These are phyloP conservation scores for Cryptococcus jaspeensis DNA, from an alignment of 1,284 basidiomycete genomes.

Conservation along the genomic window DNA sequence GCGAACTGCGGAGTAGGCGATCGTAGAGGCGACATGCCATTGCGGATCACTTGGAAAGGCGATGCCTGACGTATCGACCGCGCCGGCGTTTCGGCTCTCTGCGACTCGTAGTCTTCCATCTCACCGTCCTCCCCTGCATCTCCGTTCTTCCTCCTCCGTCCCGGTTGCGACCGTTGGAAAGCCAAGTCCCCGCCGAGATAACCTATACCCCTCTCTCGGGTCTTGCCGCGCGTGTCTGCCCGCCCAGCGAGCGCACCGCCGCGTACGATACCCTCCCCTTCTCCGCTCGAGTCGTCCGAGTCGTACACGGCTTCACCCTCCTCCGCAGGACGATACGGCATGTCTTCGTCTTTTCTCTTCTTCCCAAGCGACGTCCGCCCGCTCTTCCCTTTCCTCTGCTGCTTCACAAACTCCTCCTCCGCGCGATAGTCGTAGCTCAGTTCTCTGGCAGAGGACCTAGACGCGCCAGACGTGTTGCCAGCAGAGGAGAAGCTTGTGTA, in stretches of 20 bases:
- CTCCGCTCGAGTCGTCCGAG: constrained; percentile 34
- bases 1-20: constrained; percentile 29
- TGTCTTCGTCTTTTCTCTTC: constrained; percentile 28
- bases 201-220: constrained; percentile 36
- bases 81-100: constrained; percentile 10
- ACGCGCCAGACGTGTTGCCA: constrained; percentile 1
- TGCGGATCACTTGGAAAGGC: too few species aligned
- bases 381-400: constrained; percentile 13
- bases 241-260: constrained; percentile 36
- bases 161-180: constrained; percentile 30
- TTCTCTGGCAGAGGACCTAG: constrained; percentile 14
- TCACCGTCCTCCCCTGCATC: constrained; percentile 10
- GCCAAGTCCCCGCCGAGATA: constrained; percentile 41
- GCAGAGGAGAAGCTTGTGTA: constrained; percentile 33
- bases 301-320: constrained; percentile 30
- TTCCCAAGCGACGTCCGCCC: constrained; percentile 11
- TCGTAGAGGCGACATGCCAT: constrained; percentile 3
- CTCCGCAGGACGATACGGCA: constrained; percentile 42
- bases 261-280: constrained; percentile 38
- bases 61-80: not conserved
- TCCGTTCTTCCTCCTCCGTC: constrained; percentile 13
- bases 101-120: constrained; percentile 8
- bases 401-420: constrained; percentile 34
- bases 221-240: constrained; percentile 32
- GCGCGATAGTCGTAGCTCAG: constrained; percentile 32